Evolutionary conservation across 306 rosid genomes (phyloP), one percentile per base, ranked within the genome.

Genomic region (Cicer pinnatifidum): DNA sequence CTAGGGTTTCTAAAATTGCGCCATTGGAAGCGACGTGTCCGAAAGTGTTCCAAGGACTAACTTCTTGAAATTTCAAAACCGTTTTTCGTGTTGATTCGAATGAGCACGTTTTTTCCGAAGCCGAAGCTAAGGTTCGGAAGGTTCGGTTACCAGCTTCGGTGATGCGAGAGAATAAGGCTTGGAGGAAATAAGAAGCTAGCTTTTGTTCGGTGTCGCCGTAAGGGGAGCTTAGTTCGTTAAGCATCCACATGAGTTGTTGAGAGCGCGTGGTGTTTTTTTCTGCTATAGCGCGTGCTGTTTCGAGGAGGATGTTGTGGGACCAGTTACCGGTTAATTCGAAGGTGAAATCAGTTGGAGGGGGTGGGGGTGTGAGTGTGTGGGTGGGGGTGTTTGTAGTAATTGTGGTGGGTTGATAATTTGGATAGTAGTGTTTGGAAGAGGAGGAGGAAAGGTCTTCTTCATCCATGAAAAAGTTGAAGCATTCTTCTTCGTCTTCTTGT

Each of bases 401-500:
- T 56, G 90, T 51, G 51, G 83, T 48, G 20, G 62, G 89, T 20
- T 61, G 88, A 7, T 66, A 77, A 77, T 84, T 78, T 3, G 86
- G 90, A 69, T 84, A 79, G 67, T 82, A 78, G 86, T 88, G 89
- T 54, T 78, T 91, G 44, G 98, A 91, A 80, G 98, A 87, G 78
- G 96, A 85, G 35, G 98, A 88, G 82, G 96, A 89, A 35, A 89
- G 79, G 85, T 91, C 96, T 87, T 89, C 96, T 72, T 94, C 97
- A 90, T 91, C 98, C 98, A 91, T 94, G 95, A 88, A 91, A 85
- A 88, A 79, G 88, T 85, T 85, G 96, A 91, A 91, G 97, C 98
- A 94, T 94, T 91, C 97, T 91, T 93, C 86, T 60, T 82, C 85
- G 67, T 77, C 82, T 68, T 81, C 72, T 40, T 77, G 78, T 60